Percentiles rank a stretch among this genome's conserved stretches.
Evolutionary conservation across 202 grass and related monocot species (phyloP).

Genomic region (Saccharum hybrid): DNA sequence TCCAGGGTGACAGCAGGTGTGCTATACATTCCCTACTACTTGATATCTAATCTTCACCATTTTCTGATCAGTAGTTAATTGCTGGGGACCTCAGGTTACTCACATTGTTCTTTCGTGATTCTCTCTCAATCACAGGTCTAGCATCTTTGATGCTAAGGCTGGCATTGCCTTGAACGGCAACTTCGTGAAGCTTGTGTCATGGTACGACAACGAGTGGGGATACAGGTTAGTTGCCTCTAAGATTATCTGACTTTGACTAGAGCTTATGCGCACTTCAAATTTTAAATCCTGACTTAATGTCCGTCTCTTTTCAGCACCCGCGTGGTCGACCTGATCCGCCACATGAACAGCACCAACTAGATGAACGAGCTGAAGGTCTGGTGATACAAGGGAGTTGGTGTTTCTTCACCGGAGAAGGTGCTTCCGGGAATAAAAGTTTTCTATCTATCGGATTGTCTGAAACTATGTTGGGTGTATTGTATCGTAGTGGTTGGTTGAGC

Average conservation of each 20-base stretch:
- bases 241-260: not conserved
- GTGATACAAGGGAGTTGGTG: conserved; percentile 1
- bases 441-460: conserved; percentile 11
- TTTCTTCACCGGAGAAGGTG: conserved; percentile 37
- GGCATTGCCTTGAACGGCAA: conserved; percentile 78
- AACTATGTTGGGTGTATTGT: conserved; percentile 35
- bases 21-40: not conserved
- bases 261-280: not conserved
- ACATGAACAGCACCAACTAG: conserved; percentile 72
- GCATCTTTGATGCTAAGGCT: conserved; percentile 91
- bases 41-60: not conserved
- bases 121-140: conserved; percentile 56
- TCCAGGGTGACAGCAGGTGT: conserved; percentile 82
- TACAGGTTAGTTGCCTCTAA: conserved; percentile 60
- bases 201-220: conserved; percentile 92
- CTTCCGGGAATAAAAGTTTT: conserved; percentile 59
- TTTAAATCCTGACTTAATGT: not conserved
- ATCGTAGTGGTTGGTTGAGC: conserved; percentile 39
- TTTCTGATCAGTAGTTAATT: not conserved
- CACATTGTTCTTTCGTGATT: not conserved
- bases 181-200: conserved; percentile 80
- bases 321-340: conserved; percentile 73
- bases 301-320: conserved; percentile 52
- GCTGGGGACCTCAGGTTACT: not conserved
- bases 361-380: not conserved